Base-by-base conservation (phyloP, 2,329 filamentous ascomycete genomes). In the Fusarium annulatum region DNA sequence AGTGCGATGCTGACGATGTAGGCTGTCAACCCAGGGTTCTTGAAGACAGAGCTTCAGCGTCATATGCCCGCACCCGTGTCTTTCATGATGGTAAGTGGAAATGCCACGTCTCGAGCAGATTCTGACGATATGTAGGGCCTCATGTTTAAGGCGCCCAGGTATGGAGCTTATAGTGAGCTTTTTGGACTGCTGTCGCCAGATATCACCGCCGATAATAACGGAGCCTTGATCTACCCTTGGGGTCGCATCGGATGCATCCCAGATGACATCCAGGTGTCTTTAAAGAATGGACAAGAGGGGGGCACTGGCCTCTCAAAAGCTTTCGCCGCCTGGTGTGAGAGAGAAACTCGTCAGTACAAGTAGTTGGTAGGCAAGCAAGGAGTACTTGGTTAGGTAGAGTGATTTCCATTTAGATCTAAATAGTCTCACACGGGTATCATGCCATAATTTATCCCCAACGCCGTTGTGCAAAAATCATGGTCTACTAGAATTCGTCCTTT, bases 181-280 rank as follows among this genome's bases (percentile, higher is more conserved):
- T 76, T 76, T n/a, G 73, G 67, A 11, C 53, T 76, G 16, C 30
- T 74, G n/a, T 76, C 73, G 7, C 71, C 67, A 26, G 67, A 72
- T 7, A 41, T 75, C 33, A 74, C 63, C 3, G 14, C 15, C 12
- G 71, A 72, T 15, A 67, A 67, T 33, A 72, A 76, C 12, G 65
- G 71, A 14, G 23, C 56, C 10, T 70, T 73, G 15, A 67, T 75
- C 26, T 61, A 69, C 16, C 74, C 64, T 26, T 67, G 69, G 58
- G 69, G 69, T 18, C 66, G 64, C n/a, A 64, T 75, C n/a, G 69
- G 69, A 8, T 53, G 51, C 18, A 48, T 73, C 15, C 74, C 69
- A 10, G 48, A 61, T 21, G 69, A 65, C n/a, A 69, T 73, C 16
- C 49, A 72, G 36, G 21, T 52, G 16, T 52, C 58, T 16, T 28